phyloP scores from a whole-genome alignment of 306 rosid genomes.

The Begonia fuchsioides region DNA sequence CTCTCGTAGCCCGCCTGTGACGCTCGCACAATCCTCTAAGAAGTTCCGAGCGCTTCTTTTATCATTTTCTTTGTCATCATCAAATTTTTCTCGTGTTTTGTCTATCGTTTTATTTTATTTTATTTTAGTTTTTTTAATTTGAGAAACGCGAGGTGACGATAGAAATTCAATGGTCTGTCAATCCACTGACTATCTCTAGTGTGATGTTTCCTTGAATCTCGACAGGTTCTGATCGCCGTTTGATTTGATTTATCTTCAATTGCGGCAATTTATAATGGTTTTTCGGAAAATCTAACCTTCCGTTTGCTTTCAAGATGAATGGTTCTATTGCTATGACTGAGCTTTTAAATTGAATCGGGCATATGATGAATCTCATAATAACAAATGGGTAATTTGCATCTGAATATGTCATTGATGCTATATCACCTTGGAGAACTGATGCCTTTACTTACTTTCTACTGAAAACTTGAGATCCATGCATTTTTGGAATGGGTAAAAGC shows the following conservation, averaged over 20 bases:
- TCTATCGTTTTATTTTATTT: neutral
- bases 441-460: constrained; percentile 10
- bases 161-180: constrained; percentile 61
- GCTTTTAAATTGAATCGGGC: constrained; percentile 6
- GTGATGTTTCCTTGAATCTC: constrained; percentile 72
- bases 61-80: neutral
- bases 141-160: constrained; percentile 46
- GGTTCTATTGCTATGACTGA: neutral
- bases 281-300: neutral
- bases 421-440: constrained; percentile 45
- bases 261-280: neutral
- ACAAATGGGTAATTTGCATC: constrained; percentile 39
- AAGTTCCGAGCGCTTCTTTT: constrained; percentile 62
- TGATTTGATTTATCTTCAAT: no score
- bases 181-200: constrained; percentile 44
- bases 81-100: no score
- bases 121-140: neutral
- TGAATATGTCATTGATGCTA: constrained; percentile 29
- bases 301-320: neutral
- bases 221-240: constrained; percentile 86
- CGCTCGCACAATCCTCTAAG: constrained; percentile 85
- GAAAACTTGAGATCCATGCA: no score
- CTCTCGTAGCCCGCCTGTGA: constrained; percentile 31
- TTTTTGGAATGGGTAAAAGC: no score
- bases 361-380: constrained; percentile 20